Evolutionary conservation across 23 red algal genomes (phyloP), one percentile per base, ranked within the genome.

Genomic region (Gracilaria vermiculophylla): DNA sequence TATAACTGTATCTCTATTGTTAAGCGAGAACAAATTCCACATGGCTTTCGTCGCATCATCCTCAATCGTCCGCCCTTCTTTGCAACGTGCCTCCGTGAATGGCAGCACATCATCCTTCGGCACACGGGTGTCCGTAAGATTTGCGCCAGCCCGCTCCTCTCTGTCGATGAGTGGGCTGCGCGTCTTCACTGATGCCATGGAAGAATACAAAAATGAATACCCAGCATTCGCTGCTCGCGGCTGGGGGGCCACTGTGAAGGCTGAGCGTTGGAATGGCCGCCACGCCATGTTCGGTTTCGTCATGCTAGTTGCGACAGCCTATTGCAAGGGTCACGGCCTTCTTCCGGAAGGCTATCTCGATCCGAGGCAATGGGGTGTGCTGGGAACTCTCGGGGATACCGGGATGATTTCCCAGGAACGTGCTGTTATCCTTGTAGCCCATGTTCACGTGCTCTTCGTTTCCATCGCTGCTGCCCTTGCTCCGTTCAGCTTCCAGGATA

Each of bases 401-500:
- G 13, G 61, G 15, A 58, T 81, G 21, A 97, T 97, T 32, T 53
- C 90, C 14, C 90, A 73, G 45, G 90, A 97, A 71, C 58, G 95
- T 47, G 90, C 90, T 15, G 72, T 91, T 27, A 90, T 97, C 33
- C 35, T 97, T 1, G 80, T 97, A 49, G 95, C 95, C 29, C 89
- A 97, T 70, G 73, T 97, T 25, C 95, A 97, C 29, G 75, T 97
- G 21, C 84, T 97, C 54, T 76, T 97, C 19, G 95, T 97, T 17
- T 84, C 74, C 47, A 51, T 97, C 32, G 95, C 95, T 23, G 95
- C 95, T 49, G 74, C 95, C 17, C 62, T 97, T 17, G 89, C 95
- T 34, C 95, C 95, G 10, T 97, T 97, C 40, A 69, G 81, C 31
- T 97, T 97, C 64, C 95, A 97, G 76, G 95, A 97, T 62, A 97